Evolutionary conservation across 352 stramenopile species (phyloP).

Genomic region (Plasmopara halstedii): DNA sequence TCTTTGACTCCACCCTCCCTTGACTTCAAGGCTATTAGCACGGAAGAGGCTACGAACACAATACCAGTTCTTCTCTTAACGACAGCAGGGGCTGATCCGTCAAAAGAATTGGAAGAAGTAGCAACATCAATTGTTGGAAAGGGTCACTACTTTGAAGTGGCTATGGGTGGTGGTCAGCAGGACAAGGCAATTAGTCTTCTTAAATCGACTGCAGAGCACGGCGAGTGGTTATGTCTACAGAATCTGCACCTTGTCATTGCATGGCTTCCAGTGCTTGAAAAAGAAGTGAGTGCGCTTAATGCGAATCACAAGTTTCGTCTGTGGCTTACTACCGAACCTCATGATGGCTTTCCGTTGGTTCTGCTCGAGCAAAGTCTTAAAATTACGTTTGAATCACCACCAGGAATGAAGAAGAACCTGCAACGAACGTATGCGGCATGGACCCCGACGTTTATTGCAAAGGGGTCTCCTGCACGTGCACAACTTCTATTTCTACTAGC

Average conservation of each 20-base stretch:
- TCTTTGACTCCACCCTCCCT: slow-evolving; percentile 77
- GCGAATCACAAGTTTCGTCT: slow-evolving; percentile 87
- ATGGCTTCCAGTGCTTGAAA: slow-evolving; percentile 91
- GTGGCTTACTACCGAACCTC: slow-evolving; percentile 92
- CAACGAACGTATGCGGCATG: slow-evolving; percentile 89
- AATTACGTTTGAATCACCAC: slow-evolving; percentile 93
- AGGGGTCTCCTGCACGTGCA: slow-evolving; percentile 29
- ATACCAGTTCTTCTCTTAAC: slow-evolving; percentile 89
- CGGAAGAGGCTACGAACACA: slow-evolving; percentile 59
- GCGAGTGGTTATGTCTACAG: slow-evolving; percentile 94
- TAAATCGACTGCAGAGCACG: slow-evolving; percentile 59
- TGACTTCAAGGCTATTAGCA: slow-evolving; percentile 63
- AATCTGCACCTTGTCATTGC: slow-evolving; percentile 93
- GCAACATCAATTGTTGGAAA: slow-evolving; percentile 76
- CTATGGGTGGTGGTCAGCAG: slow-evolving; percentile 93
- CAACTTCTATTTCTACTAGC: slow-evolving; percentile 86
- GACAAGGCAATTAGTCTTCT: slow-evolving; percentile 86
- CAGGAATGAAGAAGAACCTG: slow-evolving; percentile 94
- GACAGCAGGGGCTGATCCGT: slow-evolving; percentile 90
- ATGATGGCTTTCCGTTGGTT: slow-evolving; percentile 86
- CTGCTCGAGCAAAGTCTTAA: slow-evolving; percentile 91
- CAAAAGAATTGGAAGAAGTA: slow-evolving; percentile 90
- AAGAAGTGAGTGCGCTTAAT: slow-evolving; percentile 71
- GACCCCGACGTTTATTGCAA: slow-evolving; percentile 67
- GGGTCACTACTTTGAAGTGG: slow-evolving; percentile 88